These are phyloP conservation scores for Diplotaxis tenuifolia DNA, from an alignment of 345 rosid genomes.

Conservation along the genomic window DNA sequence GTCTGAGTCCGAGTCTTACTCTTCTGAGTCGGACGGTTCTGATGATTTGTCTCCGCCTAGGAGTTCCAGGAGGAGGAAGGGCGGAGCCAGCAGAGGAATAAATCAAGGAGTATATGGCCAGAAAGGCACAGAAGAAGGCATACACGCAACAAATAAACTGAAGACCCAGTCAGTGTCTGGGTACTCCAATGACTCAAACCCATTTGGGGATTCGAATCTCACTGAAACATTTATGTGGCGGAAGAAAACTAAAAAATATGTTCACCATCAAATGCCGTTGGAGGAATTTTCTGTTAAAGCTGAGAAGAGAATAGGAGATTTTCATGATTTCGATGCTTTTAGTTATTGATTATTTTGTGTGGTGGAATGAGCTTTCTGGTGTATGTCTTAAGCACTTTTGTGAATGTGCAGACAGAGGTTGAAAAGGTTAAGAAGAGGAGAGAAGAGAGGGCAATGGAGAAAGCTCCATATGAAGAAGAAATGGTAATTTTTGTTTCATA, in stretches of 20 bases:
- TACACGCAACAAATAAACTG: no score
- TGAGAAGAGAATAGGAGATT: conserved; percentile 60
- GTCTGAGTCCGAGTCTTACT: no score
- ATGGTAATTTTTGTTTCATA: no score
- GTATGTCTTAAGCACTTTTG: background rate
- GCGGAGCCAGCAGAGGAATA: conserved; percentile 58
- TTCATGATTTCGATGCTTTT: background rate
- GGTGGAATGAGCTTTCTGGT: no score
- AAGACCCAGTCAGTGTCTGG: no score
- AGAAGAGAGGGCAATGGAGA: no score
- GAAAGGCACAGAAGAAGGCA: conserved; percentile 88
- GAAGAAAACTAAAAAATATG: conserved; percentile 88
- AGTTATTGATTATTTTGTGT: background rate
- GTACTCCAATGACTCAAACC: no score
- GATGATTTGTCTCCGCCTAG: conserved; percentile 35
- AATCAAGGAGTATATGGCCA: conserved; percentile 66
- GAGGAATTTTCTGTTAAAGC: conserved; percentile 72
- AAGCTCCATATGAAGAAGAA: no score
- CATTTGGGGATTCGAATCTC: no score
- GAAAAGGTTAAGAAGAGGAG: no score
- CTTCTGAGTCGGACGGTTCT: no score
- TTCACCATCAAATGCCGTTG: conserved; percentile 58
- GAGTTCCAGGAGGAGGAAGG: conserved; percentile 41
- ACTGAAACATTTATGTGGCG: conserved; percentile 93
- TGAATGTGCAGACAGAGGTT: no score